phyloP scores from a whole-genome alignment of 164 flowering plant species.

The Sextonia rubra region DNA sequence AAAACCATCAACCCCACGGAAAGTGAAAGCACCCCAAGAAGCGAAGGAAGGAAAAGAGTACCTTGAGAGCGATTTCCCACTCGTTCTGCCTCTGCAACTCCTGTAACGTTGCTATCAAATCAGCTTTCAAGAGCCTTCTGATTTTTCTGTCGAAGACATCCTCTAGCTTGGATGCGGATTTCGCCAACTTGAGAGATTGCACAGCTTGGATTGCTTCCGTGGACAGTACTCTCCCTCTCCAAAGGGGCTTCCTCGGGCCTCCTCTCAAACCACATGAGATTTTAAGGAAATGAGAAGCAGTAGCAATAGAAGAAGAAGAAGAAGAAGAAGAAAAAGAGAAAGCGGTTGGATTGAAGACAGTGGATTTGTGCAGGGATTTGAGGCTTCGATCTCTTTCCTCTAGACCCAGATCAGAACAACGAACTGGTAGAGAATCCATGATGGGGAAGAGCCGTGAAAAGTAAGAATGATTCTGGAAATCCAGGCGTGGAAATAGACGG shows the following conservation, averaged over 20 bases:
- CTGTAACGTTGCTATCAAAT: conserved; percentile 48
- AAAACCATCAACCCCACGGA: not conserved
- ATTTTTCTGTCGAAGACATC: conserved; percentile 40
- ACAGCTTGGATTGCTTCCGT: no score
- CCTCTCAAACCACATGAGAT: conserved; percentile 48
- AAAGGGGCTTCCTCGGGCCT: conserved; percentile 45
- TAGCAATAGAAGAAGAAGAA: not conserved
- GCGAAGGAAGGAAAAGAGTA: conserved; percentile 7
- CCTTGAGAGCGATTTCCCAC: no score
- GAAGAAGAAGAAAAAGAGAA: no score
- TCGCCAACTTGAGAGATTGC: conserved; percentile 63
- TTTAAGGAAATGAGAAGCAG: not conserved
- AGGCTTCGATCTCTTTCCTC: not conserved
- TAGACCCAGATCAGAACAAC: conserved; percentile 5
- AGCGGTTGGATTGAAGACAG: not conserved
- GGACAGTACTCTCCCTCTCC: no score
- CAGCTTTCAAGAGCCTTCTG: conserved; percentile 62
- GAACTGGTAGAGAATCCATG: conserved; percentile 11
- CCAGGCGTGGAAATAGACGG: no score
- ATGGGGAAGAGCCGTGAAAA: no score
- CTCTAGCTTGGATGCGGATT: conserved; percentile 36
- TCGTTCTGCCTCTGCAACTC: conserved; percentile 80
- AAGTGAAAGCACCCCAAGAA: not conserved
- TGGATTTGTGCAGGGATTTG: not conserved
- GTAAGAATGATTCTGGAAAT: no score